Percentiles rank a stretch among this genome's conserved stretches.
These are phyloP conservation scores for Neurospora sp. DNA, from an alignment of 495 filamentous ascomycete species.

Conservation along the genomic window DNA sequence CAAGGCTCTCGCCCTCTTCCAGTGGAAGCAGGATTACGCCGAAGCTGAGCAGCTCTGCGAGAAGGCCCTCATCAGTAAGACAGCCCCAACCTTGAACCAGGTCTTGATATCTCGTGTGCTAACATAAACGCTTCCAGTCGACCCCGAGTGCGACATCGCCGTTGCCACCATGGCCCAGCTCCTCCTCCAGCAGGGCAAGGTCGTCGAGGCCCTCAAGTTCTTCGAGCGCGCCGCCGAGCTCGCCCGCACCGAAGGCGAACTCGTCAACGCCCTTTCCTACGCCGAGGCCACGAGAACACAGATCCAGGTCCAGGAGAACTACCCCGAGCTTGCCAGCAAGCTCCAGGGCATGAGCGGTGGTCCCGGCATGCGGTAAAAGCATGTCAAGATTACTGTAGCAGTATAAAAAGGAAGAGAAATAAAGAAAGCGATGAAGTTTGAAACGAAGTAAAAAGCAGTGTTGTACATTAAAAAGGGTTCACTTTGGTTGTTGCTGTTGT, in stretches of 20 bases:
- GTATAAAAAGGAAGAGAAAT: background rate
- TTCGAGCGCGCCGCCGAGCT: constrained; percentile 95
- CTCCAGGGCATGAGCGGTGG: constrained; percentile 57
- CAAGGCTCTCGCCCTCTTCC: constrained; percentile 93
- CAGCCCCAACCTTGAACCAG: background rate
- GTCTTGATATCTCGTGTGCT: constrained; percentile 8
- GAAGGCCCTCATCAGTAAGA: constrained; percentile 93
- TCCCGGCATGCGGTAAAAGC: constrained; percentile 20
- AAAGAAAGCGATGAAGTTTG: background rate
- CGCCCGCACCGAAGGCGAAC: constrained; percentile 89
- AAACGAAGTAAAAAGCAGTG: background rate
- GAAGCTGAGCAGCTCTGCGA: constrained; percentile 95
- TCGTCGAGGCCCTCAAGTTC: constrained; percentile 88
- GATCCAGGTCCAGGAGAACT: constrained; percentile 95
- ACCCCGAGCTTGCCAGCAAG: constrained; percentile 81
- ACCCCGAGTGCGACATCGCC: constrained; percentile 97
- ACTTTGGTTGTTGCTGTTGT: too few relatives aligned
- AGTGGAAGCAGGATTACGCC: constrained; percentile 92
- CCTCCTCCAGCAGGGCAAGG: constrained; percentile 95
- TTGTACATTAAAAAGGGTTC: background rate
- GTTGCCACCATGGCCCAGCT: constrained; percentile 99
- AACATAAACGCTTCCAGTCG: constrained; percentile 51
- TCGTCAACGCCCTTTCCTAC: constrained; percentile 93
- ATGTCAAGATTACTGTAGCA: background rate
- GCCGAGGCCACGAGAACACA: constrained; percentile 96